Evolutionary conservation across 2,329 filamentous ascomycete genomes (phyloP), one percentile per base, ranked within the genome.

Genomic region (Aspergillus hiratsukae): DNA sequence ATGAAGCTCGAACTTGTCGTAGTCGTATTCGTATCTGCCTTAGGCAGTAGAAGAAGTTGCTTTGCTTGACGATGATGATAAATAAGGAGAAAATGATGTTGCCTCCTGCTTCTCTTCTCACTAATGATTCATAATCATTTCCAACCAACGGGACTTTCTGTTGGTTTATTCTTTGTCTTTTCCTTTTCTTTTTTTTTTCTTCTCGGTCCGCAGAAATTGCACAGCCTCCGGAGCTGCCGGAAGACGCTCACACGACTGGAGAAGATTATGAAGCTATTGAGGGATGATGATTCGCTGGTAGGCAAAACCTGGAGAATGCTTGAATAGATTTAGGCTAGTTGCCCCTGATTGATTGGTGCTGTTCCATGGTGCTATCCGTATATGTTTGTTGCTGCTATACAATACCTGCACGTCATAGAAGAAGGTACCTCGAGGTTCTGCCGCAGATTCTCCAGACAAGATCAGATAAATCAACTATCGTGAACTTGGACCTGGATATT

Each of bases 151-250:
- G 31, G 7, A 37, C 14, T n/a, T 37, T 35, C 31, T 17, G 31
- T 37, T 37, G 31, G 40, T 48, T 46, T 23, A 14, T 21, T 53
- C 21, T 14, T 10, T 3, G 14, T 17, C 11, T 2, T 35, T 17
- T 35, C 17, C 17, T 31, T 11, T 4, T 31, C 1, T 35, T 35
- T 35, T 6, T 17, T 35, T 11, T 35, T 35, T 35, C 3, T 14
- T 35, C 31, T 5, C 23, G 25, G 3, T 23, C 27, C 9, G 29
- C n/a, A n/a, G 28, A 29, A 45, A 64, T 58, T 59, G 54, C 62
- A 64, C 61, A 63, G 62, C 62, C 62, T 59, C 57, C 57, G 57
- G 57, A 41, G 51, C 40, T 25, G 10, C 58, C 60, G 58, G 57
- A 55, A 52, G 53, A 49, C 49, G 40, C 46, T 57, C 52, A 46